Percentiles rank a stretch among this genome's conserved stretches.
Conservation (phyloP, 768 basidiomycete genomes). For the Boletus reticuloceps region DNA sequence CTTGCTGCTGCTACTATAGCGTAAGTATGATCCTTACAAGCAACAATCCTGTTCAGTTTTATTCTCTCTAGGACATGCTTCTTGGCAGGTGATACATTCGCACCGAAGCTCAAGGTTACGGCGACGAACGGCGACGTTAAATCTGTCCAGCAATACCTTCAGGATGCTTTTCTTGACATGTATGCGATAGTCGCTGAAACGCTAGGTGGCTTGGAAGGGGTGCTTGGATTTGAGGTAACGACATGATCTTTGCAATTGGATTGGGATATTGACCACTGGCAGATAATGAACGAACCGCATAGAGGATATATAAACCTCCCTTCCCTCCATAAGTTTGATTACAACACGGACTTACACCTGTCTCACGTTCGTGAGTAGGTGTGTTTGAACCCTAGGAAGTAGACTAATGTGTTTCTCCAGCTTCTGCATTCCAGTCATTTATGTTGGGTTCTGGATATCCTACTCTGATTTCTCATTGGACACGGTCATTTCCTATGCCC, state of each 20-base stretch:
- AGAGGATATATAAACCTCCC: constrained; percentile 84
- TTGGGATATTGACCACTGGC: constrained; percentile 3
- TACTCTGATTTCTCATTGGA: constrained; percentile 74
- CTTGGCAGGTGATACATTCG: constrained; percentile 88
- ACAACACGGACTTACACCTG: constrained; percentile 92
- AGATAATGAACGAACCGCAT: constrained; percentile 97
- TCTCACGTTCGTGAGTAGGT: constrained; percentile 63
- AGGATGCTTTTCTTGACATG: constrained; percentile 76
- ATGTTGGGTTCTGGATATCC: constrained; percentile 89
- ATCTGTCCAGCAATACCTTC: constrained; percentile 79
- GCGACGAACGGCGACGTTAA: constrained; percentile 46
- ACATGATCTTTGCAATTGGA: background rate
- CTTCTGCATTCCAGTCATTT: constrained; percentile 86
- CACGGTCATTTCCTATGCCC: constrained; percentile 86
- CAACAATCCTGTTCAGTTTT: background rate
- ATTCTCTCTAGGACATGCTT: constrained; percentile 68
- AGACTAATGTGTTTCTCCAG: constrained; percentile 33
- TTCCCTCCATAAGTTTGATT: constrained; percentile 84
- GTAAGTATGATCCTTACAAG: constrained; percentile 40
- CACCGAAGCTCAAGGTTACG: constrained; percentile 66
- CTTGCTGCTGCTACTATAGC: constrained; percentile 92
- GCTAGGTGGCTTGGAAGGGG: constrained; percentile 71
- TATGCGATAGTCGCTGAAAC: constrained; percentile 64
- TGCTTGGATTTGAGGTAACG: constrained; percentile 86
- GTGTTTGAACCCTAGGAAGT: background rate